phyloP scores from a whole-genome alignment of 257 asterid genomes.

The Salvia rosmarinus region DNA sequence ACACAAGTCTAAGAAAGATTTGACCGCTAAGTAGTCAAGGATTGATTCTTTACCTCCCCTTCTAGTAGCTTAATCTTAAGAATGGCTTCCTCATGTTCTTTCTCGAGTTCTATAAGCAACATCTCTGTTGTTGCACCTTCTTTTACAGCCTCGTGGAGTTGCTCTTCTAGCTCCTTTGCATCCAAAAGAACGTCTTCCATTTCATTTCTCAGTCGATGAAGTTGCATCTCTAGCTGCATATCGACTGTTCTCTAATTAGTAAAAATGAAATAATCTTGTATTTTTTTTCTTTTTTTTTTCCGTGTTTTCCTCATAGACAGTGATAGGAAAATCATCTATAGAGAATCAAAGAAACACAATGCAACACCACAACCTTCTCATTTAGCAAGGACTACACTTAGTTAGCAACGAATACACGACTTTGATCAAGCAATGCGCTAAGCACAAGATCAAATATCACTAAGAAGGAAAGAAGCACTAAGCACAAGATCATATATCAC shows the following conservation, averaged over 20 bases:
- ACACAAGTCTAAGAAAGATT: no score
- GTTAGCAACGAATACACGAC: not conserved
- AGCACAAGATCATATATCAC: not conserved
- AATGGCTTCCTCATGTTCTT: slow-evolving; percentile 64
- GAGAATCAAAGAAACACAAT: not conserved
- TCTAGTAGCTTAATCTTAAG: slow-evolving; percentile 52
- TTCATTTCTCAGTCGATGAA: slow-evolving; percentile 50
- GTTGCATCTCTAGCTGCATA: slow-evolving; percentile 64
- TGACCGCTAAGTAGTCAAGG: not conserved
- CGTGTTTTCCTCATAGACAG: no score
- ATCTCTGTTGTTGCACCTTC: slow-evolving; percentile 45
- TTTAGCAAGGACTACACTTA: not conserved
- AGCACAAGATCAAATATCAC: no score
- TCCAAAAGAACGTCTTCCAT: slow-evolving; percentile 53
- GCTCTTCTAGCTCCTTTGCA: slow-evolving; percentile 49
- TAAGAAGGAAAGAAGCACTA: no score
- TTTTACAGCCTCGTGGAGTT: slow-evolving; percentile 38
- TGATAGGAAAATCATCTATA: slow-evolving; percentile 5
- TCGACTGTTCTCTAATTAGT: slow-evolving; percentile 33
- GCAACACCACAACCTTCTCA: no score
- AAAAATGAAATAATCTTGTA: not conserved
- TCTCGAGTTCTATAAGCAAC: slow-evolving; percentile 64
- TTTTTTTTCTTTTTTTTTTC: not conserved
- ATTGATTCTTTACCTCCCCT: slow-evolving; percentile 47
- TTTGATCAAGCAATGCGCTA: not conserved